Evolutionary conservation across 2,329 filamentous ascomycete species (phyloP), one percentile per base, ranked within the genome.

Genomic region (Juglanconis sp.): DNA sequence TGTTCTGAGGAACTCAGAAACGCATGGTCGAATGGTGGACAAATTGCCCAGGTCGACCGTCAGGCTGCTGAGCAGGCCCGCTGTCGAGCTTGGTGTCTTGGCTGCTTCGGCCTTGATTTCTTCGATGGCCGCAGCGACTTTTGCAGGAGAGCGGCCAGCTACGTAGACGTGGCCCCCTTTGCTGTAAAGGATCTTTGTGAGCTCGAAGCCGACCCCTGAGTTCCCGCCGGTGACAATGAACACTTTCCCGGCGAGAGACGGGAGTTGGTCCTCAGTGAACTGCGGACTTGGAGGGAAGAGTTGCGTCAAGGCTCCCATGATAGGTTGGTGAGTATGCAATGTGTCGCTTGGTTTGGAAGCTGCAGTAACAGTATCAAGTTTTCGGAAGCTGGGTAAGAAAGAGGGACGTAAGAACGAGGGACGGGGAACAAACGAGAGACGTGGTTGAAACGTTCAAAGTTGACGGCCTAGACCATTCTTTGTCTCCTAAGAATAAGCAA

Each of bases 81-180:
- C 77, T 10, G 15, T 59, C 2, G 65, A 65, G 42, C 74, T 73
- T 24, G 68, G 67, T n/a, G 64, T 73, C 52, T 64, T 65, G 5
- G 74, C 70, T 44, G 67, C 51, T 10, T 64, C 52, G 17, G 65
- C 50, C 13, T 36, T 35, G n/a, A 59, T 15, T 13, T 35, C 5
- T 13, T 68, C 63, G 2, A 57, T 57, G 17, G 48, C 58, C 3
- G 13, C 10, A 1, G 6, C 30, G 24, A 34, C 40, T 53, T 57
- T 60, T 6, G 56, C 49, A 5, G 31, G 35, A 5, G 49, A 52
- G 50, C 80, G 78, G 2, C 74, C 76, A 3, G 79, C 77, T 35
- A 83, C 66, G 65, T 82, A 83, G 24, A 84, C 76, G 4, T 72
- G 81, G 30, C 70, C 80, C 53, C 79, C 77, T 15, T 73, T 74